Evolutionary conservation across 495 filamentous ascomycete species (phyloP), one percentile per base, ranked within the genome.

Genomic region (Penicillium nucicola): DNA sequence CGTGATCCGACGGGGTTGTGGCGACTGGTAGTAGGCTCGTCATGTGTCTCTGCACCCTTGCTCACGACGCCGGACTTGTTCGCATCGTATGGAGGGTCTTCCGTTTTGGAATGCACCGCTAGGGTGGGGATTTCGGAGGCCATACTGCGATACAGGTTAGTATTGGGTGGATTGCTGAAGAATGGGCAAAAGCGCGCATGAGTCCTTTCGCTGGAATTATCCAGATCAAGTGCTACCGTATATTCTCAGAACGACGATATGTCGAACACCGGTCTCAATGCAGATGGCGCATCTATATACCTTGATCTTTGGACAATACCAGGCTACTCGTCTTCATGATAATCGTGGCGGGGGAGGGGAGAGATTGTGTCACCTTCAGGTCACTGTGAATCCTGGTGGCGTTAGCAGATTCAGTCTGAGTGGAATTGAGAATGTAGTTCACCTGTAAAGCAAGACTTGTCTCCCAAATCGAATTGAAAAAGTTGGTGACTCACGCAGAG

Each of bases 161-260:
- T 62, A 60, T 39, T 2, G 23, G 13, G 18, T 17, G 22, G 13
- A 6, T 19, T 17, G 31, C 4, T n/a, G 37, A 17, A 37, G 41
- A 34, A 44, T n/a, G n/a, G 49, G 40, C 25, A 66, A 53, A 61
- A 65, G 64, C 62, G 59, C 61, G 77, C 75, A 80, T 76, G 70
- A 79, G 72, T 77, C 64, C 77, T 80, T 80, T 79, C 77, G 77
- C 77, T 79, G 77, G 77, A 75, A 75, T 80, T 75, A 75, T 72
- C 77, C 77, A 79, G 75, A 78, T 79, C 77, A 80, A 80, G 77
- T 80, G 78, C 69, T 77, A 80, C 77, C 77, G 77, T 80, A 73
- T 80, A 58, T 66, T 80, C 77, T 79, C 77, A 80, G 77, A 77
- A 74, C 75, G 65, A 59, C 58, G 36, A 49, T 53, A 48, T 55